These are phyloP conservation scores for Torulaspora gathmanii DNA, from an alignment of 805 yeast species.

Conservation along the genomic window DNA sequence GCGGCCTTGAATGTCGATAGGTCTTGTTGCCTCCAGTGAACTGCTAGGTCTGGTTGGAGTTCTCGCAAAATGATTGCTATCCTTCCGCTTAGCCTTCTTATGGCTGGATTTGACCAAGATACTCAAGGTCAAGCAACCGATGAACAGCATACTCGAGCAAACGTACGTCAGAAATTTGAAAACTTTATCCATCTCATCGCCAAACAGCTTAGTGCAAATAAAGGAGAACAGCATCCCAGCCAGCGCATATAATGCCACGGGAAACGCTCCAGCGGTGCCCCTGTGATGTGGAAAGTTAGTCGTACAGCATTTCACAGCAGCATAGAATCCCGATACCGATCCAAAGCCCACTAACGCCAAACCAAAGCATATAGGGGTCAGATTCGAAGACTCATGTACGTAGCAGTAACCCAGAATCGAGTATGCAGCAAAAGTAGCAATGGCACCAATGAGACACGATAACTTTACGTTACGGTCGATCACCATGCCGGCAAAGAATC, in stretches of 20 bases:
- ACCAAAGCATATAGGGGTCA: constrained; percentile 44
- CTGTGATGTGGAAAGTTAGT: constrained; percentile 66
- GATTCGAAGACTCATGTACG: constrained; percentile 37
- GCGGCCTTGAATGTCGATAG: constrained; percentile 16
- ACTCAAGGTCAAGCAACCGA: constrained; percentile 33
- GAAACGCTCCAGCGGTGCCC: constrained; percentile 66
- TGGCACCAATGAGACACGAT: constrained; percentile 53
- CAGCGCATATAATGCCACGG: constrained; percentile 65
- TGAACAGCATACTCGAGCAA: constrained; percentile 39
- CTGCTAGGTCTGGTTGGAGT: neutral
- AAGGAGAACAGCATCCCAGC: constrained; percentile 63
- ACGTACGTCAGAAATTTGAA: constrained; percentile 51
- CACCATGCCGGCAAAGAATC: constrained; percentile 63
- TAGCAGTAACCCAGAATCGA: constrained; percentile 47
- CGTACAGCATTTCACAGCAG: constrained; percentile 46
- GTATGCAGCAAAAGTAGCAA: constrained; percentile 53
- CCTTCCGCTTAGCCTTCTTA: constrained; percentile 2
- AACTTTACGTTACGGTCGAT: constrained; percentile 53
- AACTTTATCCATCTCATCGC: constrained; percentile 50
- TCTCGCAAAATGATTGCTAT: neutral
- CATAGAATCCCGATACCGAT: constrained; percentile 54
- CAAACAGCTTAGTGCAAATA: constrained; percentile 50
- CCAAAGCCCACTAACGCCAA: constrained; percentile 60
- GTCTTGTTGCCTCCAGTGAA: constrained; percentile 10
- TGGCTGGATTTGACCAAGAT: constrained; percentile 14